Evolutionary conservation across 148 eudicot genomes (phyloP), one percentile per base, ranked within the genome.

Genomic region (Beta vulgaris): DNA sequence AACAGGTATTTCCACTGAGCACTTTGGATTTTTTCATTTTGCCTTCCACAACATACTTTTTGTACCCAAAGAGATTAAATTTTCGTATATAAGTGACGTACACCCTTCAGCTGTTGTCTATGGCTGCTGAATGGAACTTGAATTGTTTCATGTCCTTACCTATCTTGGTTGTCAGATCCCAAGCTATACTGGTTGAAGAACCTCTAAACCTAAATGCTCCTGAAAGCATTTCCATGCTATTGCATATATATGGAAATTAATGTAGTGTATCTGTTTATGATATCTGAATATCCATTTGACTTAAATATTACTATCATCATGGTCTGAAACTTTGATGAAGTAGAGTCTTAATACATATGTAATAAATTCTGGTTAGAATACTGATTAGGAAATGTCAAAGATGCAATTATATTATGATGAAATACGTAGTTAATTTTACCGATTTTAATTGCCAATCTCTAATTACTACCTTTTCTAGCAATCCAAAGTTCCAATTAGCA

Each of bases 1-100:
- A 80, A 77, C 91, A 89, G 98, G 98, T 90, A 78, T 58, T 63
- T 76, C 77, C 36, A 19, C 60, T 68, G 35, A 11, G 14, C 13
- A 29, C 44, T 62, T 36, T 57, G 36, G 7, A 28, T 21, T 29
- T 19, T 6, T 65, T 53, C 18, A 23, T 54, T 35, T 51, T 37
- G 16, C 25, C 25, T 57, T 57, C 23, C 18, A 7, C 26, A 49
- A 29, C 28, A 9, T 49, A 29, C 25, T 12, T 71, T 15, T 34
- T 6, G 46, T 49, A 23, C 1, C n/a, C 8, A 7, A n/a, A 18
- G 37, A 9, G 62, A 54, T 35, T 11, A 32, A 3, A 1, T 70
- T 11, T 12, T 29, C 25, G 36, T 69, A 49, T 19, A 7, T 42
- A 51, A 31, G 58, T 10, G 6, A 46, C 58, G 18, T 51, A 46